Base-by-base conservation (phyloP, 1,139 yeast genomes). In the Arxiozyma telluris region DNA sequence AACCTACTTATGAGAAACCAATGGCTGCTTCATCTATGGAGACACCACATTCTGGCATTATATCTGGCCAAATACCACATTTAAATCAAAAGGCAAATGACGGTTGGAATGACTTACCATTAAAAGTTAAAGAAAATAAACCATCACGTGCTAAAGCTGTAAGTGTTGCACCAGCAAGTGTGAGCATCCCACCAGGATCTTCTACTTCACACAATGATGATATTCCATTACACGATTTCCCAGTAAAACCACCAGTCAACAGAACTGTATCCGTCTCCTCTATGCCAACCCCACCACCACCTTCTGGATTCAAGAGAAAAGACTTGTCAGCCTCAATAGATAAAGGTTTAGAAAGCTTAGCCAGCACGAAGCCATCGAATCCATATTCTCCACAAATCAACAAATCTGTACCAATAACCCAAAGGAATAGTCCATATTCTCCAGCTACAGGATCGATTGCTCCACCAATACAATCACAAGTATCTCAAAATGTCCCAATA, bases 71-170 rank as follows among this genome's bases (percentile, higher is more conserved):
- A 60, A 62, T 64, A 1, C 72, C 72, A 43, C 67, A 65, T 43
- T 58, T 68, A 47, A 72, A 75, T 50, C 79, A 76, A 62, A 80
- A 77, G 64, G 85, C 85, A 49, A 83, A 83, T 49, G 93, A 87
- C 50, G 97, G 97, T 3, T 91, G 97, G 97, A 91, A 91, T 66
- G 97, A 91, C 69, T 75, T 91, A 60, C 96, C 97, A 50, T 77
- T 83, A n/a, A 76, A 80, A 30, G 77, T 84, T 68, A 81, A 75
- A 67, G 73, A 52, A 41, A 41, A 79, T 23, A 73, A 77, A 39
- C 71, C 81, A 17, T 76, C 80, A 41, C 78, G 84, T 61, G 71
- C 72, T 44, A 68, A 67, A 48, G 62, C 72, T 4, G 70, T 67
- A 25, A 61, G 68, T 1, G 64, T 67, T 23, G 64, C 69, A n/a